These are phyloP conservation scores for Alternaria incomplexa DNA, from an alignment of 2,329 filamentous ascomycete species.

Conservation along the genomic window DNA sequence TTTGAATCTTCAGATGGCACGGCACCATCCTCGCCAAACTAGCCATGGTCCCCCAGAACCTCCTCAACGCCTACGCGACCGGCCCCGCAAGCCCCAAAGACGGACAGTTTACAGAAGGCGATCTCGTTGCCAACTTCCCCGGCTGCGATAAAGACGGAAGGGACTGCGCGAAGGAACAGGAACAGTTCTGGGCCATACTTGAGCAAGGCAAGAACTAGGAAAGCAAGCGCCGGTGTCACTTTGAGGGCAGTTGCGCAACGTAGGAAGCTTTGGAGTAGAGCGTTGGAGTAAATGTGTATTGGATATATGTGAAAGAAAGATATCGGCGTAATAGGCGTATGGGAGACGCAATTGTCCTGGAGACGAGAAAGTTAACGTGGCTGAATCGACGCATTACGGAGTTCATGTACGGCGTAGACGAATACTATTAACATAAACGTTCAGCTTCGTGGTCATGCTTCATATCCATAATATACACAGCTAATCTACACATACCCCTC, in stretches of 20 bases:
- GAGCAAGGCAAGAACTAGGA: conserved; percentile 25
- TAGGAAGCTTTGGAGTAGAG: background rate
- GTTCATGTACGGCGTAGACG: background rate
- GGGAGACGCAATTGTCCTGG: background rate
- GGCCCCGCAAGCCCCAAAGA: conserved; percentile 43
- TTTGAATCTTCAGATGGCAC: conserved; percentile 75
- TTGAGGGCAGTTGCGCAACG: background rate
- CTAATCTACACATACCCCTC: background rate
- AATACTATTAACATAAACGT: background rate
- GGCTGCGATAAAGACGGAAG: conserved; percentile 68
- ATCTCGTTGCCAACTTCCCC: conserved; percentile 80
- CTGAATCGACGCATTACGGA: background rate
- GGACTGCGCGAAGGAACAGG: conserved; percentile 76
- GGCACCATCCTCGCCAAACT: conserved; percentile 91
- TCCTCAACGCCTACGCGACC: conserved; percentile 76
- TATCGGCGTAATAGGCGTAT: conserved; percentile 4
- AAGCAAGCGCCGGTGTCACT: background rate
- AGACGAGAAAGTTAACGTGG: background rate
- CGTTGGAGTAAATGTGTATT: background rate
- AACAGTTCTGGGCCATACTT: conserved; percentile 53
- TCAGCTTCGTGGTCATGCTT: background rate
- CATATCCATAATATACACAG: background rate
- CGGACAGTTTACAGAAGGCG: conserved; percentile 77
- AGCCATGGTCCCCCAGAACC: conserved; percentile 84
- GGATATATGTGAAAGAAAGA: background rate